Evolutionary conservation across 495 filamentous ascomycete species (phyloP).

Genomic region (Amphirosellinia nigrospora): DNA sequence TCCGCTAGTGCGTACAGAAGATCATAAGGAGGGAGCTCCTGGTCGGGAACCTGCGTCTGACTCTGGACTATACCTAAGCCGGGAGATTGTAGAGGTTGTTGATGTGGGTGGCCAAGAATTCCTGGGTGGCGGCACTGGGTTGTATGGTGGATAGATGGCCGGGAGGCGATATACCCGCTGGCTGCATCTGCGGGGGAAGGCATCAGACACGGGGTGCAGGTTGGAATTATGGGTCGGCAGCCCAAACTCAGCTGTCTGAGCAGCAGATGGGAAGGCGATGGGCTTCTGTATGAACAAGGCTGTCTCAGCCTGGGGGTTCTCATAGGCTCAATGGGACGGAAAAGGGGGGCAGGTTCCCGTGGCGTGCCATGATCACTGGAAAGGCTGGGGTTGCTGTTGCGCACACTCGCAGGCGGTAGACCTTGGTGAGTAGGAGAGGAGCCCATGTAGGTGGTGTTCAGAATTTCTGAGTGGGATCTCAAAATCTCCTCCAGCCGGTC

Average conservation of each 20-base stretch:
- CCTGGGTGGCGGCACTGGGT: constrained; percentile 42
- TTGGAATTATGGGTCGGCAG: constrained; percentile 38
- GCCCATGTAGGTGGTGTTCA: constrained; percentile 44
- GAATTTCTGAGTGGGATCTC: constrained; percentile 55
- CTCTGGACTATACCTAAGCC: constrained; percentile 46
- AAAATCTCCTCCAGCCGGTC: constrained; percentile 61
- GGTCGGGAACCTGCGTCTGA: constrained; percentile 58
- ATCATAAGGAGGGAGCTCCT: constrained; percentile 85
- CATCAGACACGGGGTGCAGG: constrained; percentile 41
- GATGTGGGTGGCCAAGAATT: constrained; percentile 51
- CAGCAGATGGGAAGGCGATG: constrained; percentile 42
- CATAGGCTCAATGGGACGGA: constrained; percentile 47
- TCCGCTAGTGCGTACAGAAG: constrained; percentile 80
- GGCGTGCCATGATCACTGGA: constrained; percentile 56
- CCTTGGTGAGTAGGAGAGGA: constrained; percentile 51
- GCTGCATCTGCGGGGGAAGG: constrained; percentile 42
- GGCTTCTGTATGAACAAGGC: constrained; percentile 69
- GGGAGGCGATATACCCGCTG: constrained; percentile 45
- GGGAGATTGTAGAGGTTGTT: constrained; percentile 52
- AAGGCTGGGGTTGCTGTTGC: constrained; percentile 48
- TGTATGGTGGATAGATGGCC: constrained; percentile 40
- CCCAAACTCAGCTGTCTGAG: constrained; percentile 45
- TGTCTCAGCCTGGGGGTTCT: constrained; percentile 64
- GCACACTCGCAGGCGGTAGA: constrained; percentile 47
- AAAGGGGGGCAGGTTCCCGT: constrained; percentile 47